A percentile compares a stretch with the other conserved stretches of the same genome.
phyloP scores from a whole-genome alignment of 2,329 filamentous ascomycete genomes.

The Zarea fungicola region DNA sequence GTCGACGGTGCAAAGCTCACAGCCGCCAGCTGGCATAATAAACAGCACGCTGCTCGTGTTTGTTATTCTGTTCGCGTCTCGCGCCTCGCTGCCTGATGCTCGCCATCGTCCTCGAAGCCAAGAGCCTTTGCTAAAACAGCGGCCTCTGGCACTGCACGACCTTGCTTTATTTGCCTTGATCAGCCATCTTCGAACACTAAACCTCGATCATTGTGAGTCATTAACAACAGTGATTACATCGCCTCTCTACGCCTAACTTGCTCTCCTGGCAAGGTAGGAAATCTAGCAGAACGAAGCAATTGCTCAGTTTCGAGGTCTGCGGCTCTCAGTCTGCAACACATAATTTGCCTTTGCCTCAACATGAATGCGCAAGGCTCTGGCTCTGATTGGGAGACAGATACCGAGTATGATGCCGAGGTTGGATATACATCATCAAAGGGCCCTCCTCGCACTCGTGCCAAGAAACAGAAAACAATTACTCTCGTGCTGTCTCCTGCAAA shows the following conservation, averaged over 20 bases:
- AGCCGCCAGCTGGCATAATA: not conserved
- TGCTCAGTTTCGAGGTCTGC: too few relatives aligned
- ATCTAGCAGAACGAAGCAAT: too few relatives aligned
- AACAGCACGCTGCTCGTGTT: constrained; percentile 3
- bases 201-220: too few relatives aligned
- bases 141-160: not conserved
- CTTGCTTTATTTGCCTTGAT: not conserved
- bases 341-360: too few relatives aligned
- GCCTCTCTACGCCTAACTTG: too few relatives aligned
- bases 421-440: not conserved
- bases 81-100: not conserved
- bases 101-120: not conserved
- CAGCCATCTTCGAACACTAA: not conserved
- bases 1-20: not conserved
- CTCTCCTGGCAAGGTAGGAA: too few relatives aligned
- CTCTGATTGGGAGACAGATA: constrained; percentile 1
- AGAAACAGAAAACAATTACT: not conserved
- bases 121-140: not conserved
- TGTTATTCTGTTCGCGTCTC: constrained; percentile 9
- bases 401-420: not conserved
- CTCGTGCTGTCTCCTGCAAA: constrained; percentile 5
- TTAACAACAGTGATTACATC: too few relatives aligned
- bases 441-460: not conserved
- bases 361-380: constrained; percentile 1
- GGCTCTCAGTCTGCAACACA: too few relatives aligned